Conservation (phyloP, 441 rosid species). For the Populus hybrid region DNA sequence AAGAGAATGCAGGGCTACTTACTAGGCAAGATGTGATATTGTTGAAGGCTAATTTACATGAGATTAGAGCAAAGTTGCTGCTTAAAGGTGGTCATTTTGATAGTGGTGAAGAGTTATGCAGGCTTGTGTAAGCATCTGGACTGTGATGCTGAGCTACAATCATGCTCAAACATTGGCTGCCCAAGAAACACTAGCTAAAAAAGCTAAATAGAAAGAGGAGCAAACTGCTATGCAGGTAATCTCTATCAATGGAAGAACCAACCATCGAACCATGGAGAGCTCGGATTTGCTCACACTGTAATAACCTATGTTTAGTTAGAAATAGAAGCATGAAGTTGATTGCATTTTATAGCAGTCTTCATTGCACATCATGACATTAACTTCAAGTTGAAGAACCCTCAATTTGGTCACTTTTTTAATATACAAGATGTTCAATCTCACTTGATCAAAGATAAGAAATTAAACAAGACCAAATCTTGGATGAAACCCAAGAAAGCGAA, state of each 20-base stretch:
- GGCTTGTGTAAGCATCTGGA: slow-evolving; percentile 86
- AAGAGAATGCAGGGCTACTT: slow-evolving; percentile 48
- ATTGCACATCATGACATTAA: background rate
- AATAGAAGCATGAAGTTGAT: slow-evolving; percentile 14
- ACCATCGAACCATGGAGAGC: background rate
- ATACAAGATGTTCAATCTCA: background rate
- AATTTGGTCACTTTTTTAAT: background rate
- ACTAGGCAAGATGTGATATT: slow-evolving; percentile 91
- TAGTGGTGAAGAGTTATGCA: slow-evolving; percentile 76
- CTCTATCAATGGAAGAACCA: background rate
- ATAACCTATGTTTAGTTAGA: slow-evolving; percentile 16
- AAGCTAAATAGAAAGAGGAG: slow-evolving; percentile 86
- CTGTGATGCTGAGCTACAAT: slow-evolving; percentile 90
- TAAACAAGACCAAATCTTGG: background rate
- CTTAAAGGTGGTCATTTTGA: slow-evolving; percentile 84
- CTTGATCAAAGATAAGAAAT: too few species aligned
- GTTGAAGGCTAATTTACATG: slow-evolving; percentile 72
- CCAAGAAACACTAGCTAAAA: slow-evolving; percentile 72
- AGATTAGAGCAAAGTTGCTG: slow-evolving; percentile 81
- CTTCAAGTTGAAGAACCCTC: background rate
- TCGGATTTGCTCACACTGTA: slow-evolving; percentile 32
- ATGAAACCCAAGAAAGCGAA: background rate
- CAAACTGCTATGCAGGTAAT: slow-evolving; percentile 46
- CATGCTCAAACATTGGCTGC: slow-evolving; percentile 75
- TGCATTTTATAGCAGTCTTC: background rate